phyloP scores from a whole-genome alignment of 345 rosid genomes.

The Cardamine occulta region DNA sequence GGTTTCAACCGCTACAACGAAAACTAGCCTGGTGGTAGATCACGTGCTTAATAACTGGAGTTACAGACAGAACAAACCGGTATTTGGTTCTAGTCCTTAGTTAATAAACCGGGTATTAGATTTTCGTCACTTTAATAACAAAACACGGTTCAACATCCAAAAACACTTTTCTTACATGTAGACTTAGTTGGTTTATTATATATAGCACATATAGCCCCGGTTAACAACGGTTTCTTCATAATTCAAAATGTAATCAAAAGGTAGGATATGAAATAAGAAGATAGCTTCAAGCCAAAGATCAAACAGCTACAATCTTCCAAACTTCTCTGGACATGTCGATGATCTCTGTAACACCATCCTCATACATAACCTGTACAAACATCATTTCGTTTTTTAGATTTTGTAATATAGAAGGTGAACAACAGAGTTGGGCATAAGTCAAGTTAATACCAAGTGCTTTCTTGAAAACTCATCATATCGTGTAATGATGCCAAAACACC shows the following conservation, averaged over 20 bases:
- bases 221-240: conserved; percentile 20
- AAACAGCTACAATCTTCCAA: conserved; percentile 61
- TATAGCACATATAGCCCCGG: background rate
- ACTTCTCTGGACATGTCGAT: conserved; percentile 71
- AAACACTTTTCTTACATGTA: too few species aligned
- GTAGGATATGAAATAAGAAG: background rate
- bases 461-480: conserved; percentile 64
- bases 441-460: conserved; percentile 61
- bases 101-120: background rate
- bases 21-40: background rate
- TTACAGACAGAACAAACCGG: conserved; percentile 31
- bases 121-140: background rate
- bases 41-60: conserved; percentile 29
- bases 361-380: conserved; percentile 66
- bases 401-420: background rate
- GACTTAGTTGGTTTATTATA: background rate
- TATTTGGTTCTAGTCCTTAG: background rate
- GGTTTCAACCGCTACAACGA: background rate
- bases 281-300: conserved; percentile 22
- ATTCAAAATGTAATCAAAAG: conserved; percentile 6
- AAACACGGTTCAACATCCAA: conserved; percentile 17
- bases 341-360: conserved; percentile 65
- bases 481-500: conserved; percentile 70
- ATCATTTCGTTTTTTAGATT: background rate
- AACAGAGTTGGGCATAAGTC: conserved; percentile 4